These are phyloP conservation scores for Trifolium pratense DNA, from an alignment of 306 rosid genomes.

Conservation along the genomic window DNA sequence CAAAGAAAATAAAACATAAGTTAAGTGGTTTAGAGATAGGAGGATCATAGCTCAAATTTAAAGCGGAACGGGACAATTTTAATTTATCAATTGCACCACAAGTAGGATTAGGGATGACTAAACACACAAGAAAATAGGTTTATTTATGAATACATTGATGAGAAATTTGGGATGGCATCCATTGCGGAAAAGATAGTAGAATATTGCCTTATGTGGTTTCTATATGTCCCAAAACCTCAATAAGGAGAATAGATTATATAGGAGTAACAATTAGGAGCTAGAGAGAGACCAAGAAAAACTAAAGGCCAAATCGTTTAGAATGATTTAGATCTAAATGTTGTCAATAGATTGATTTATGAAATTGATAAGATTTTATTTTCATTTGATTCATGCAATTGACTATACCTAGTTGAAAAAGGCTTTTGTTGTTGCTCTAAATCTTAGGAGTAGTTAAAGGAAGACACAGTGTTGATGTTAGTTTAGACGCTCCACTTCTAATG, in stretches of 20 bases:
- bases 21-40: background rate
- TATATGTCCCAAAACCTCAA: background rate
- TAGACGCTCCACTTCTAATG: slow-evolving; percentile 1
- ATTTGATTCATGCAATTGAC: background rate
- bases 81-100: background rate
- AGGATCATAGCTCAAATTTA: background rate
- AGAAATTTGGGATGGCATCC: background rate
- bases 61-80: background rate
- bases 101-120: background rate
- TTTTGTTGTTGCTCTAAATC: slow-evolving; percentile 4
- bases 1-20: too few relatives aligned
- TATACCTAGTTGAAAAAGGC: slow-evolving; percentile 5
- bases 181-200: background rate
- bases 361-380: background rate
- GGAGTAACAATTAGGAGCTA: background rate
- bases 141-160: background rate
- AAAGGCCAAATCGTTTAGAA: background rate
- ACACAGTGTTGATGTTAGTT: background rate
- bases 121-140: background rate
- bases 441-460: slow-evolving; percentile 11
- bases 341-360: background rate
- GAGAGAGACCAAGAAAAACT: background rate
- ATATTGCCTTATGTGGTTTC: background rate
- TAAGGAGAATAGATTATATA: background rate
- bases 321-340: background rate